Base-by-base conservation (phyloP, 371 early-diverging fungal species). In the Zychaea mexicana region DNA sequence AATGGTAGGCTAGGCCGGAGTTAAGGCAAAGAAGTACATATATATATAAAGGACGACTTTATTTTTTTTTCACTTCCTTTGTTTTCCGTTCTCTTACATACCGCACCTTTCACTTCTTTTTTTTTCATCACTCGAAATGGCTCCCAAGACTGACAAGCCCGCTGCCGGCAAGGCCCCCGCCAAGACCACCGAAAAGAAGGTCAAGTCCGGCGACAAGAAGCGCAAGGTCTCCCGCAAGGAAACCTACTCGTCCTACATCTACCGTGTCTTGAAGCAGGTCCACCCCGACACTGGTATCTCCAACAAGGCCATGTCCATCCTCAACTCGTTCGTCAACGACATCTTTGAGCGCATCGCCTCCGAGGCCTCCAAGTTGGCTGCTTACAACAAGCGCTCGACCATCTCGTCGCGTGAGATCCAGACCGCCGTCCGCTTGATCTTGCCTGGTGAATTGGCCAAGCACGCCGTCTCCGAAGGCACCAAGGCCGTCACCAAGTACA, bases 301-400 rank as follows among this genome's bases (percentile, higher is more conserved):
- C 84, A 95, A 94, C 94, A 96, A 96, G 90, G 96, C 96, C 87
- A 97, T 97, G 98, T 91, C 92, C 65, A 96, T 97, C 84, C 85
- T 97, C 82, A 96, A 97, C 95, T 95, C 96, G 54, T 97, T 97
- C 76, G 96, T 97, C 76, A 92, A 94, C 85, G 98, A 97, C 76
- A 95, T 97, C 83, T 97, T 96, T 75, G 95, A 95, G 81, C 93
- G 96, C 36, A 91, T 96, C 65, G 90, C 88, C 64, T 76, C 76
- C 56, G 93, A 93, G 85, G 92, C 93, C 62, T 92, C 92, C 84
- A 92, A 92, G 85, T 88, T 94, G 26, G 94, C 96, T 66, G 82
- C 93, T 47, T 93, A 94, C 90, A 94, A 92, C 92, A 95, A 95
- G 91, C 86, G 90, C 55, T 91, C 94, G 60, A 96, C 97, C 81